A percentile compares a stretch with the other conserved stretches of the same genome.
These are phyloP conservation scores for Phytopythium sindhum DNA, from an alignment of 352 stramenopile genomes.

Conservation along the genomic window DNA sequence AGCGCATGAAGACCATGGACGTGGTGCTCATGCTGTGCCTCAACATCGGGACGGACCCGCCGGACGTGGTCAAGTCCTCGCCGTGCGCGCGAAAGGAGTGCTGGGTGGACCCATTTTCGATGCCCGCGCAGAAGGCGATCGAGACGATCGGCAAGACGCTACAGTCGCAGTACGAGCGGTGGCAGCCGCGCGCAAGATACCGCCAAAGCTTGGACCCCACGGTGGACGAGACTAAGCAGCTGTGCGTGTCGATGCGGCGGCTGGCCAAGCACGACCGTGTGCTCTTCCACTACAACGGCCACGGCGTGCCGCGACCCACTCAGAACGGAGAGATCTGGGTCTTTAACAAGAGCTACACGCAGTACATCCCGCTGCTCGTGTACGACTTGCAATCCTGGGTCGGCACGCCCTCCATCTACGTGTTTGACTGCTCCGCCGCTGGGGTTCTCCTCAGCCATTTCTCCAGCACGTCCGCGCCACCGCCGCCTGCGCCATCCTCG, in stretches of 20 bases:
- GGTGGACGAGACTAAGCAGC: conserved; percentile 92
- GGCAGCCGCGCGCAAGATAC: conserved; percentile 94
- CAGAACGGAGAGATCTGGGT: conserved; percentile 99
- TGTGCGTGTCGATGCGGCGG: conserved; percentile 92
- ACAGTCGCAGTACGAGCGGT: conserved; percentile 95
- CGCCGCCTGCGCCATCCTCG: conserved; percentile 13
- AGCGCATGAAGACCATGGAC: conserved; percentile 90
- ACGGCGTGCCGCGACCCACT: conserved; percentile 97
- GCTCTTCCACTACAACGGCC: conserved; percentile 99
- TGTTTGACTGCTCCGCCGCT: conserved; percentile 98
- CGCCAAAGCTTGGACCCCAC: conserved; percentile 95
- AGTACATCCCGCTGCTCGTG: conserved; percentile 98
- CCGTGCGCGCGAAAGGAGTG: conserved; percentile 97
- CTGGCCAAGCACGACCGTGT: conserved; percentile 93
- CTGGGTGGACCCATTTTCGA: conserved; percentile 97
- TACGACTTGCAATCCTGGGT: conserved; percentile 95
- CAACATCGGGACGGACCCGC: conserved; percentile 98
- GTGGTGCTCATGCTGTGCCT: conserved; percentile 97
- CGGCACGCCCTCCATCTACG: conserved; percentile 93
- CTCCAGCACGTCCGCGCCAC: conserved; percentile 22
- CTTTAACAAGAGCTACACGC: conserved; percentile 99
- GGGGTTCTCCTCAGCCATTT: conserved; percentile 96
- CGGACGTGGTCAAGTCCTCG: conserved; percentile 95
- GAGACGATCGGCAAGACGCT: conserved; percentile 95
- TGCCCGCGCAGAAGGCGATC: conserved; percentile 93